Evolutionary conservation across 139 green algal genomes (phyloP), one percentile per base, ranked within the genome.

Genomic region (Chlorella sp.): DNA sequence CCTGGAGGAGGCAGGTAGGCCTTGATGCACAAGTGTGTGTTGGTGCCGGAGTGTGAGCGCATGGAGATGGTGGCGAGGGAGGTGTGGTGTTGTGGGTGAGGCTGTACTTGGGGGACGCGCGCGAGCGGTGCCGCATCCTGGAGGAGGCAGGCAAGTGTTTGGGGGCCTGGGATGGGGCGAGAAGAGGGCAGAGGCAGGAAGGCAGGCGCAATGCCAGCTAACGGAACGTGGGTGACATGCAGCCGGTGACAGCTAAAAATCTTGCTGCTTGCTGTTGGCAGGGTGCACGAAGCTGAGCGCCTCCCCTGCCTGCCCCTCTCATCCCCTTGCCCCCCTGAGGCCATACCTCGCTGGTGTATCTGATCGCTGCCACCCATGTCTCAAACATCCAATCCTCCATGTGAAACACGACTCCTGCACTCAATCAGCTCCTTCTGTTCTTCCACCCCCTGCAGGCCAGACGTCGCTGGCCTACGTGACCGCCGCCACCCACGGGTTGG

Each of bases 61-160:
- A 39, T 30, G 16, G 22, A 12, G 22, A 14, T 18, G 28, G 28
- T 12, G 28, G 71, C 28, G 4, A 30, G 66, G 16, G 66, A 32
- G 66, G 16, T n/a, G 16, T 28, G 11, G 66, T 75, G 66, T 68
- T 68, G 14, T 24, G 60, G 15, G 60, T 24, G 60, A 68, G 18
- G 30, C 93, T 99, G 68, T 99, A 99, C 96, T 92, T 99, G 53
- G 98, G 98, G 2, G 96, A 99, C 88, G 97, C 97, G n/a, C 87
- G 91, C 39, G 97, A 98, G 92, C 95, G 97, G 76, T 92, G 95
- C 34, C 81, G 80, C 83, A 96, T 99, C 61, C 94, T 99, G 83
- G 95, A 71, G 64, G 19, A 71, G 64, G 21, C 64, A 28, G 19
- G 64, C 64, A 77, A 19, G 69, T 11, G 69, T 37, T 34, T 77